Percentiles rank a stretch among this genome's conserved stretches.
phyloP scores from a whole-genome alignment of 345 rosid genomes.

The Arabis hirsuta region DNA sequence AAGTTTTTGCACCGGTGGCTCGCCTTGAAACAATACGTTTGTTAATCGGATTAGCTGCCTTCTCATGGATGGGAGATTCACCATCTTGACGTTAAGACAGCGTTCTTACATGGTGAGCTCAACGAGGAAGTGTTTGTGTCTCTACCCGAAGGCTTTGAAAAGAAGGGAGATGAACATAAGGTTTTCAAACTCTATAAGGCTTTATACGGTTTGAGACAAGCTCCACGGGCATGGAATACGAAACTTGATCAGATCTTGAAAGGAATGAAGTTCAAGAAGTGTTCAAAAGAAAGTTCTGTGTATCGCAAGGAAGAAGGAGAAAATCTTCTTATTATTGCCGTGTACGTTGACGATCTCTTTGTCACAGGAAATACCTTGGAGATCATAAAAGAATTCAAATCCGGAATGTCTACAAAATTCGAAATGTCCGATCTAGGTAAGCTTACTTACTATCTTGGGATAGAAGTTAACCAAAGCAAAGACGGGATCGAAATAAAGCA shows the following conservation, averaged over 20 bases:
- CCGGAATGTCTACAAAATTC: background rate
- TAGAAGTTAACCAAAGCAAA: too few species aligned
- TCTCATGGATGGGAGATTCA: background rate
- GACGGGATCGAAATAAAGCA: too few species aligned
- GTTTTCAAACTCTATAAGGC: background rate
- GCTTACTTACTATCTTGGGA: too few species aligned
- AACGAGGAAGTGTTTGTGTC: background rate
- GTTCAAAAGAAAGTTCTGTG: background rate
- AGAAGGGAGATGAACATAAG: background rate
- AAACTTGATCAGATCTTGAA: background rate
- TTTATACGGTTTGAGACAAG: background rate
- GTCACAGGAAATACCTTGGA: background rate
- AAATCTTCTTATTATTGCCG: background rate
- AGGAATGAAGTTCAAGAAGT: background rate
- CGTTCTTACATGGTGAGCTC: background rate
- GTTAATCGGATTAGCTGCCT: background rate
- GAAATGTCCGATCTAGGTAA: background rate
- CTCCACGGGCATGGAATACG: slow-evolving; percentile 7
- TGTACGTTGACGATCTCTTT: background rate
- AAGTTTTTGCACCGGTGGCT: background rate
- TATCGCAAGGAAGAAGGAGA: background rate
- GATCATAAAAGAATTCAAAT: background rate
- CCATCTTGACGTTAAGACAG: background rate
- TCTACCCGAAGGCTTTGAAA: slow-evolving; percentile 6
- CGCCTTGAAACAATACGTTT: too few species aligned